These are phyloP conservation scores for Podospora pseudoanserina DNA, from an alignment of 495 filamentous ascomycete genomes.

Conservation along the genomic window DNA sequence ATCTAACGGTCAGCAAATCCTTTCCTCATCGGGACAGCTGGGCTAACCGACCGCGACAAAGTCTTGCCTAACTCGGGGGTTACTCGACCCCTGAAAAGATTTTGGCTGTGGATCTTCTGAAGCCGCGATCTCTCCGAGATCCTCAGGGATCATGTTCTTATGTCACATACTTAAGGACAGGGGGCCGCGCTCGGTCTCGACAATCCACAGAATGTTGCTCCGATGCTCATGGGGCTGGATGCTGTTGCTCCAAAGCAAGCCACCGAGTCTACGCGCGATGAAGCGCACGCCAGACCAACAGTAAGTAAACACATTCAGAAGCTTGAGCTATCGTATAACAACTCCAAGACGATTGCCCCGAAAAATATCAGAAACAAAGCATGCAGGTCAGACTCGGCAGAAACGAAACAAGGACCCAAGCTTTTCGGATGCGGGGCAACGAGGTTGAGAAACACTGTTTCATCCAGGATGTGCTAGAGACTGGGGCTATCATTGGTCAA, in stretches of 20 bases:
- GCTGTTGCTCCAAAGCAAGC: not conserved
- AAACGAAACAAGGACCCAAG: not conserved
- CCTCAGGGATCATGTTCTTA: slow-evolving; percentile 30
- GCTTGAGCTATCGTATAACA: not conserved
- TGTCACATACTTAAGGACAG: slow-evolving; percentile 20
- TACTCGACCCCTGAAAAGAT: slow-evolving; percentile 13
- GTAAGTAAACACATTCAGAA: not conserved
- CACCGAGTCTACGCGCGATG: not conserved
- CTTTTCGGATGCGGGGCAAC: slow-evolving; percentile 2
- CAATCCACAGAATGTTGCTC: not conserved
- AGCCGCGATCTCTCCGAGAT: slow-evolving; percentile 30
- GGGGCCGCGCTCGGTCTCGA: slow-evolving; percentile 15
- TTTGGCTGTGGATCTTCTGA: slow-evolving; percentile 27
- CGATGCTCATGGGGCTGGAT: not conserved
- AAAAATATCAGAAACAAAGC: not conserved
- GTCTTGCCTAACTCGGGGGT: slow-evolving; percentile 11
- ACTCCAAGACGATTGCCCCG: not conserved
- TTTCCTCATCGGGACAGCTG: slow-evolving; percentile 11
- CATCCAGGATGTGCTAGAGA: not conserved
- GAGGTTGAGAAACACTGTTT: slow-evolving; percentile 9
- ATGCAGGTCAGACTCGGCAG: not conserved
- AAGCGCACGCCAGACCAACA: not conserved
- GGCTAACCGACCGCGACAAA: slow-evolving; percentile 20
- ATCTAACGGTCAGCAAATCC: not conserved
- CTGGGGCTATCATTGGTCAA: not conserved